phyloP scores from a whole-genome alignment of 2,329 filamentous ascomycete species.

The Fusarium liriodendri region DNA sequence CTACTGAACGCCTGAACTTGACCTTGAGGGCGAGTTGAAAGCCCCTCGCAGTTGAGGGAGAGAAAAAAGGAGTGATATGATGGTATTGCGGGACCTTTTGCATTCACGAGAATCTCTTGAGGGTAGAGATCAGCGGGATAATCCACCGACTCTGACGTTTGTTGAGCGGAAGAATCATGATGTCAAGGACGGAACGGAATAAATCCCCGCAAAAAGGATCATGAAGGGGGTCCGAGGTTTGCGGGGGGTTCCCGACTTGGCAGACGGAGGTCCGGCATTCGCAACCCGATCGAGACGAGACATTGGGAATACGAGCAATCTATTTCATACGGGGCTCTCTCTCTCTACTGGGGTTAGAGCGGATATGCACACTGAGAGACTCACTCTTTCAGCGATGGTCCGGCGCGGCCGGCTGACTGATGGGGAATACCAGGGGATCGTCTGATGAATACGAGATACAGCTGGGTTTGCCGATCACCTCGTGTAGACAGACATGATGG shows the following conservation, averaged over 20 bases:
- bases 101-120: background rate
- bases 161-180: background rate
- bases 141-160: slow-evolving; percentile 9
- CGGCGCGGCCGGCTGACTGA: slow-evolving; percentile 7
- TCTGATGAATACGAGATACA: slow-evolving; percentile 45
- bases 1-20: background rate
- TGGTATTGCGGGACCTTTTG: background rate
- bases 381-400: background rate
- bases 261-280: slow-evolving; percentile 3
- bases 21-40: background rate
- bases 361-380: background rate
- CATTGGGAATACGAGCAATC: slow-evolving; percentile 18
- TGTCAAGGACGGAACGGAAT: slow-evolving; percentile 4
- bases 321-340: background rate
- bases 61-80: background rate
- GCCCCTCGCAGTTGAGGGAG: slow-evolving; percentile 1
- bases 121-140: slow-evolving; percentile 1
- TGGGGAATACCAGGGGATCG: slow-evolving; percentile 12
- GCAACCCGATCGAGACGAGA: slow-evolving; percentile 12
- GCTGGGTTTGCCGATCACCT: slow-evolving; percentile 35
- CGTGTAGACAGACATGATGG: slow-evolving; percentile 21
- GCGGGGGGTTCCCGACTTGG: slow-evolving; percentile 23
- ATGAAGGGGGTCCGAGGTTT: slow-evolving; percentile 8
- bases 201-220: background rate
- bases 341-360: background rate